Conservation (phyloP, 352 stramenopile genomes). For the Phytophthora meadii region DNA sequence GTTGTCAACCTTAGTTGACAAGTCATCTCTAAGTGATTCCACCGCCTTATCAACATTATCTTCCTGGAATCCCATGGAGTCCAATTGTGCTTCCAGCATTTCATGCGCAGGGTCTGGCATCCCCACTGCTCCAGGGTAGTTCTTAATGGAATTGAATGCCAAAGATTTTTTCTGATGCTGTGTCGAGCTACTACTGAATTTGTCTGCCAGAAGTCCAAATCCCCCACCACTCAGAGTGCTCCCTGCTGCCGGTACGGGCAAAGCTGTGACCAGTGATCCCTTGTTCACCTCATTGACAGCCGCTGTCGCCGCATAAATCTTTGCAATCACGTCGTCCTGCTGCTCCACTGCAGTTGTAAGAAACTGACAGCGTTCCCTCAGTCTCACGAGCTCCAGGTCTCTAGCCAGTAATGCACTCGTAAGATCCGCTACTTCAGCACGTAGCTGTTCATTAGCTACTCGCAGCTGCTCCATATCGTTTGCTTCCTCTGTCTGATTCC, state of each 20-base stretch:
- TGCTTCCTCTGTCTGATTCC: conserved; percentile 5
- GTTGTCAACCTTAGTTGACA: conserved; percentile 28
- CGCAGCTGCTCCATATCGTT: conserved; percentile 42
- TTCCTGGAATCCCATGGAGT: conserved; percentile 62
- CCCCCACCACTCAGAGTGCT: conserved; percentile 2
- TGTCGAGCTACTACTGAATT: conserved; percentile 9
- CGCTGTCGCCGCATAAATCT: conserved; percentile 67
- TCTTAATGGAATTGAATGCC: conserved; percentile 27
- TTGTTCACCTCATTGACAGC: conserved; percentile 10
- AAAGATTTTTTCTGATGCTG: conserved; percentile 14
- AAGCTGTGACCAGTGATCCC: conserved; percentile 5
- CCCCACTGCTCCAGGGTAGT: conserved; percentile 37
- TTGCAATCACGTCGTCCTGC: conserved; percentile 80
- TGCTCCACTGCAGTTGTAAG: conserved; percentile 70
- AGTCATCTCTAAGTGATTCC: conserved; percentile 41
- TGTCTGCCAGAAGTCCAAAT: background rate
- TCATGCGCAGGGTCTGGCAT: conserved; percentile 44
- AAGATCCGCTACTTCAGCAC: conserved; percentile 65
- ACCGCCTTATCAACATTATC: conserved; percentile 41
- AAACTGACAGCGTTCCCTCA: conserved; percentile 72
- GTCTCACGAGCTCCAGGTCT: conserved; percentile 73
- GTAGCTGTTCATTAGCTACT: conserved; percentile 57
- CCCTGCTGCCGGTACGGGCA: conserved; percentile 1
- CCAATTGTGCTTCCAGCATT: conserved; percentile 53
- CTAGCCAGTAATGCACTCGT: conserved; percentile 70